Percentiles rank a stretch among this genome's conserved stretches.
Conservation (phyloP, 2,329 filamentous ascomycete genomes). For the Paraconiothyrium sp. region DNA sequence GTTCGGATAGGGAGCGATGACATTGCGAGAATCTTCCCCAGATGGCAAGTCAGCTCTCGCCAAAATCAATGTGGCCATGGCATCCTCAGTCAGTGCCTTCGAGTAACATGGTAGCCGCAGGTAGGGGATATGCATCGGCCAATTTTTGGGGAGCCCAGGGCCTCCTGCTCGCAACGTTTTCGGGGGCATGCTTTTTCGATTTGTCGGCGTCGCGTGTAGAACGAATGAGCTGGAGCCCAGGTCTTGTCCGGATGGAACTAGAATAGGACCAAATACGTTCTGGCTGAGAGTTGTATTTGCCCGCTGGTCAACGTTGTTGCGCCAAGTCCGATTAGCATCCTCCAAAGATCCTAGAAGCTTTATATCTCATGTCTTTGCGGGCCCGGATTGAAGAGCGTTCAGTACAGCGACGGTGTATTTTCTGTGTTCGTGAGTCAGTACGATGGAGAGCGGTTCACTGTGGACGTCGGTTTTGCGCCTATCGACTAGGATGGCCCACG, state of each 20-base stretch:
- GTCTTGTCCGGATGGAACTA: background rate
- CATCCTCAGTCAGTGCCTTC: constrained; percentile 37
- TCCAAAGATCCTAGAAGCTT: too few relatives aligned
- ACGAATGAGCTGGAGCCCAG: background rate
- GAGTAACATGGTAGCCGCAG: constrained; percentile 43
- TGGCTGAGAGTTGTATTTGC: too few relatives aligned
- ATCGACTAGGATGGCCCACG: background rate
- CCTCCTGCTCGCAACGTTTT: constrained; percentile 14
- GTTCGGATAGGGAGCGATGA: constrained; percentile 43
- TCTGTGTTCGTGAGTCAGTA: too few relatives aligned
- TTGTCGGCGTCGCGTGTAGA: background rate
- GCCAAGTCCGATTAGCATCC: too few relatives aligned
- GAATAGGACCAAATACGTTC: too few relatives aligned
- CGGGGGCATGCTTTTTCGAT: background rate
- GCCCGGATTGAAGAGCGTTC: too few relatives aligned
- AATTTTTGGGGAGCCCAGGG: constrained; percentile 38
- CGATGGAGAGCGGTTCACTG: background rate
- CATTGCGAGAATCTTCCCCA: constrained; percentile 24
- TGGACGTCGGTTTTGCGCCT: background rate
- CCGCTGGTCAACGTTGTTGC: too few relatives aligned
- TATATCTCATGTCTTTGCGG: too few relatives aligned
- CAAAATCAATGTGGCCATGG: constrained; percentile 33
- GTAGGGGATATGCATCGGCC: constrained; percentile 40
- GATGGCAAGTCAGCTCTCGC: constrained; percentile 29
- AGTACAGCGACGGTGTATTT: too few relatives aligned